Percentiles rank a stretch among this genome's conserved stretches.
phyloP scores from a whole-genome alignment of 805 yeast species.

The Saccharomycopsis fermentans region DNA sequence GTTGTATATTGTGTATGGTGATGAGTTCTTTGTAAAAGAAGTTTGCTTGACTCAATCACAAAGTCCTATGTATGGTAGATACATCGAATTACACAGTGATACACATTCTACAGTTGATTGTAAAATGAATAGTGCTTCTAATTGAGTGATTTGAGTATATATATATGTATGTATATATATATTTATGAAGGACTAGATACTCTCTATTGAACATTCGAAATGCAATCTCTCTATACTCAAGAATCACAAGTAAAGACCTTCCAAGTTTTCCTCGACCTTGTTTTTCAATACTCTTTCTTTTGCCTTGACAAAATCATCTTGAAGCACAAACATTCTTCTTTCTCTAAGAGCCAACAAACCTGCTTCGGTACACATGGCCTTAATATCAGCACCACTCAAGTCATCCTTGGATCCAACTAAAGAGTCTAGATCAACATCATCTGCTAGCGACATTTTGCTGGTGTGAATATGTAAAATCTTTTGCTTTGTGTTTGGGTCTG shows the following conservation, averaged over 20 bases:
- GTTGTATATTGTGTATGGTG: no score
- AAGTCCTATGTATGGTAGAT: no score
- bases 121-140: background rate
- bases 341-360: slow-evolving; percentile 95
- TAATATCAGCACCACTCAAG: slow-evolving; percentile 95
- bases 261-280: slow-evolving; percentile 56
- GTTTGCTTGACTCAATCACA: no score
- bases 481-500: slow-evolving; percentile 85
- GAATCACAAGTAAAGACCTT: slow-evolving; percentile 44
- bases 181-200: no score
- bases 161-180: no score
- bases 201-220: no score
- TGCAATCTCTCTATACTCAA: no score
- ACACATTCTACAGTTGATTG: no score
- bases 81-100: no score
- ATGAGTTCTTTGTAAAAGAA: no score
- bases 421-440: slow-evolving; percentile 84
- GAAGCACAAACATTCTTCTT: slow-evolving; percentile 93
- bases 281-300: slow-evolving; percentile 56
- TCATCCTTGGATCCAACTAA: slow-evolving; percentile 96
- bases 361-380: slow-evolving; percentile 95
- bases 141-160: background rate
- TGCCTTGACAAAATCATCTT: slow-evolving; percentile 85
- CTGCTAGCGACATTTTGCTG: slow-evolving; percentile 87
- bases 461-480: slow-evolving; percentile 93